These are phyloP conservation scores for Tetraselmis chui DNA, from an alignment of 139 green algal genomes.

Conservation along the genomic window DNA sequence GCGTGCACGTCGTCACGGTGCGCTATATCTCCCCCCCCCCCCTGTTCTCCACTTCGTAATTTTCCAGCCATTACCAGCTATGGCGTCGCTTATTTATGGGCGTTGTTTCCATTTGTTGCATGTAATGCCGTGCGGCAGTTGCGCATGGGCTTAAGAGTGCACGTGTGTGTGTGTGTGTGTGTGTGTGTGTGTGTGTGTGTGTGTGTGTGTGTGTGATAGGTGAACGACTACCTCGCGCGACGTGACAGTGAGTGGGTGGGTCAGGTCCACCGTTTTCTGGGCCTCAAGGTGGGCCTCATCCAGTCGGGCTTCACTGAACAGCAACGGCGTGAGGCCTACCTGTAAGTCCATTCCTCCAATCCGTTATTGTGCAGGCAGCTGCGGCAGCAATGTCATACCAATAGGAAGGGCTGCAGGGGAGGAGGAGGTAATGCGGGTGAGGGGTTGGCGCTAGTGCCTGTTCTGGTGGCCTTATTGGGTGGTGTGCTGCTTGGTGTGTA, in stretches of 20 bases:
- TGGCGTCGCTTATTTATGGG: no score
- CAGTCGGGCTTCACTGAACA: conserved; percentile 38
- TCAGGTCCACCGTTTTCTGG: conserved; percentile 93
- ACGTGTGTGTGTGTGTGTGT: no score
- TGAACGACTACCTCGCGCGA: conserved; percentile 97
- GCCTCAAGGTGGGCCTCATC: conserved; percentile 80
- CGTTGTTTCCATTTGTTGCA: background rate
- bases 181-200: no score
- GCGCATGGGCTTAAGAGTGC: background rate
- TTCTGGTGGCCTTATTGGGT: no score
- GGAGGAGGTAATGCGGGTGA: no score
- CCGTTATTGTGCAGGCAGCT: no score
- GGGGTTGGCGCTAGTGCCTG: no score
- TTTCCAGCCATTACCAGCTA: no score
- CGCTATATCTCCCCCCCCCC: background rate
- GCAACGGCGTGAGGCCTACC: conserved; percentile 4
- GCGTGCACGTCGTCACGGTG: conserved; percentile 82
- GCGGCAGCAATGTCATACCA: no score
- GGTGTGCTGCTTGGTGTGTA: background rate
- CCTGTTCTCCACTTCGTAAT: no score
- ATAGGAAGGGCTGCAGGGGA: no score
- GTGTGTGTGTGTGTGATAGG: no score
- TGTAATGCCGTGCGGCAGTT: background rate
- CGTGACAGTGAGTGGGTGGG: conserved; percentile 93
- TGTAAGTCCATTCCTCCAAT: background rate